phyloP scores from a whole-genome alignment of 371 early-diverging fungal genomes.

The Rhizomucor pusillus region DNA sequence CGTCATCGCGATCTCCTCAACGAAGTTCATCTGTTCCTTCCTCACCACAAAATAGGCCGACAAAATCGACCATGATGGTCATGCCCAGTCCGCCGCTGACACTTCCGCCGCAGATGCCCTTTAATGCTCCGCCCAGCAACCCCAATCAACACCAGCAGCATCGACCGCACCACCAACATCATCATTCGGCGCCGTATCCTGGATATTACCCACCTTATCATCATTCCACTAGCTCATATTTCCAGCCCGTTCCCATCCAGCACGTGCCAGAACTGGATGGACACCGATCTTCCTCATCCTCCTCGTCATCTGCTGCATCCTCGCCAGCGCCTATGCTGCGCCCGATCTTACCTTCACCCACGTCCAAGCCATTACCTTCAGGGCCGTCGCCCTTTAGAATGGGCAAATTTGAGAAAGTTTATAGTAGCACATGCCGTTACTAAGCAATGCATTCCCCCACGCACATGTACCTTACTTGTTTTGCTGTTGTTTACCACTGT shows the following conservation, averaged over 20 bases:
- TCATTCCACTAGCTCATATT: too few relatives aligned
- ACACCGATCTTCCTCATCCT: too few relatives aligned
- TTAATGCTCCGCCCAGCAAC: neutral
- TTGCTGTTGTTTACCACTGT: neutral
- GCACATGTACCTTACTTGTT: neutral
- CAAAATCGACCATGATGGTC: neutral
- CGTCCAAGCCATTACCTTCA: neutral
- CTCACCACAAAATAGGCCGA: neutral
- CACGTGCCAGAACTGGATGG: too few relatives aligned
- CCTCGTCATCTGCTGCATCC: too few relatives aligned
- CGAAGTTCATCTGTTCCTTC: neutral
- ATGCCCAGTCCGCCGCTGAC: neutral
- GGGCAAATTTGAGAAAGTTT: slow-evolving; percentile 4
- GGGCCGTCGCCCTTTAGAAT: neutral
- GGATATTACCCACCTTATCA: neutral
- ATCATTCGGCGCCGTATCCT: slow-evolving; percentile 1
- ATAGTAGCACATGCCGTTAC: slow-evolving; percentile 6
- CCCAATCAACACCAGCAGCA: neutral
- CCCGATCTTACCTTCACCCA: too few relatives aligned
- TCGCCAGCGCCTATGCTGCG: too few relatives aligned
- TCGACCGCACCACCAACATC: neutral
- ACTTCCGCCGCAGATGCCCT: neutral
- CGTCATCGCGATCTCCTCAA: neutral
- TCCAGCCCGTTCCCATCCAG: too few relatives aligned
- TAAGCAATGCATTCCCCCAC: neutral